A percentile compares a stretch with the other conserved stretches of the same genome.
phyloP scores from a whole-genome alignment of 441 rosid species.

The Capsella rubella region DNA sequence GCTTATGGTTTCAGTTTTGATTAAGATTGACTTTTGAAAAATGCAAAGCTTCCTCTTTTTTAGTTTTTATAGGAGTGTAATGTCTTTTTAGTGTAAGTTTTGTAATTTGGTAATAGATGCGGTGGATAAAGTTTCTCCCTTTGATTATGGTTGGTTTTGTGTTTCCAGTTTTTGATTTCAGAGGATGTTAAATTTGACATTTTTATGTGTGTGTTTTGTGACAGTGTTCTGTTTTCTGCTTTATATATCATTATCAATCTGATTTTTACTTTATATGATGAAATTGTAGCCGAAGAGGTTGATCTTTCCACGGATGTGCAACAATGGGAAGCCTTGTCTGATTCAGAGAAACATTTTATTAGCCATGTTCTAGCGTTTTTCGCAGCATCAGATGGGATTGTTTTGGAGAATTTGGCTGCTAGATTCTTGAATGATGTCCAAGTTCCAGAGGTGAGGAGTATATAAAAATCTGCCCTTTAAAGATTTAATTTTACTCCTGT shows the following conservation, averaged over 20 bases:
- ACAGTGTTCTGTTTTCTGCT: constrained; percentile 10
- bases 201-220: not conserved
- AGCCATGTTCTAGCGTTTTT: constrained; percentile 87
- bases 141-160: not conserved
- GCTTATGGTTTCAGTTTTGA: not conserved
- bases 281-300: constrained; percentile 85
- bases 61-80: constrained; percentile 1
- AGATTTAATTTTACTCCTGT: not conserved
- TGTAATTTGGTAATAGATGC: too few species aligned
- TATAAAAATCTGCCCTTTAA: not conserved
- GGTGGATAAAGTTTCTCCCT: not conserved
- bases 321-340: constrained; percentile 72
- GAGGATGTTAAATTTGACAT: not conserved
- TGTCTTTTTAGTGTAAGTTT: not conserved
- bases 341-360: constrained; percentile 79
- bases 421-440: constrained; percentile 87
- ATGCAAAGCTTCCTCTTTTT: constrained; percentile 14
- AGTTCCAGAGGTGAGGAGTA: constrained; percentile 72
- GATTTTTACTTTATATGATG: constrained; percentile 23
- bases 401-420: constrained; percentile 86
- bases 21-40: not conserved
- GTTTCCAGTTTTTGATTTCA: not conserved
- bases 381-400: constrained; percentile 94
- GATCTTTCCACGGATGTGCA: constrained; percentile 85
- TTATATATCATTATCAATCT: not conserved